Evolutionary conservation across 148 eudicot species (phyloP).

Genomic region (Nepenthes mirabilis): DNA sequence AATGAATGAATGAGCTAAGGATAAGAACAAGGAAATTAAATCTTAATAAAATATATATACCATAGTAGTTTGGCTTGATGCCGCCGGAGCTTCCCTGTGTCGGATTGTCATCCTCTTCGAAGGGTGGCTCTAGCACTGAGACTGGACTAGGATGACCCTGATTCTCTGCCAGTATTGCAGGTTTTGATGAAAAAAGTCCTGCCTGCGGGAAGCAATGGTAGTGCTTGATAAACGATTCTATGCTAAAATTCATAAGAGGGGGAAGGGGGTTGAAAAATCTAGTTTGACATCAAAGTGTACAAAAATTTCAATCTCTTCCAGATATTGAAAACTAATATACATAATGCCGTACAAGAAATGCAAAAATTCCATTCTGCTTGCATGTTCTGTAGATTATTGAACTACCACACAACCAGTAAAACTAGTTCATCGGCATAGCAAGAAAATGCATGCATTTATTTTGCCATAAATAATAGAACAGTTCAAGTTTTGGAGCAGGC

Average conservation of each 20-base stretch:
- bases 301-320: too few species aligned
- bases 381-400: too few species aligned
- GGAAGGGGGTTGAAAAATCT: too few species aligned
- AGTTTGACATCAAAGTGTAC: too few species aligned
- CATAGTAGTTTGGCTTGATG: constrained; percentile 29
- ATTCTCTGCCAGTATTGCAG: constrained; percentile 28
- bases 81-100: constrained; percentile 21
- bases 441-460: too few species aligned
- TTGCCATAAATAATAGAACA: too few species aligned
- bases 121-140: constrained; percentile 63
- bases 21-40: constrained; percentile 2
- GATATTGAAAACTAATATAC: too few species aligned
- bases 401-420: too few species aligned
- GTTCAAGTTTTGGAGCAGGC: too few species aligned
- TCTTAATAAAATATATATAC: constrained; percentile 19
- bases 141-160: constrained; percentile 93
- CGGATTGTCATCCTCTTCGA: constrained; percentile 51
- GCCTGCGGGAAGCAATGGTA: constrained; percentile 28
- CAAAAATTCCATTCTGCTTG: too few species aligned
- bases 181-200: constrained; percentile 20
- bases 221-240: background rate
- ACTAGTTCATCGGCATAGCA: too few species aligned
- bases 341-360: too few species aligned
- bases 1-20: background rate
- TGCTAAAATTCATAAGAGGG: background rate